A percentile compares a stretch with the other conserved stretches of the same genome.
These are phyloP conservation scores for Asparagopsis taxiformis DNA, from an alignment of 31 red algal genomes.

Conservation along the genomic window DNA sequence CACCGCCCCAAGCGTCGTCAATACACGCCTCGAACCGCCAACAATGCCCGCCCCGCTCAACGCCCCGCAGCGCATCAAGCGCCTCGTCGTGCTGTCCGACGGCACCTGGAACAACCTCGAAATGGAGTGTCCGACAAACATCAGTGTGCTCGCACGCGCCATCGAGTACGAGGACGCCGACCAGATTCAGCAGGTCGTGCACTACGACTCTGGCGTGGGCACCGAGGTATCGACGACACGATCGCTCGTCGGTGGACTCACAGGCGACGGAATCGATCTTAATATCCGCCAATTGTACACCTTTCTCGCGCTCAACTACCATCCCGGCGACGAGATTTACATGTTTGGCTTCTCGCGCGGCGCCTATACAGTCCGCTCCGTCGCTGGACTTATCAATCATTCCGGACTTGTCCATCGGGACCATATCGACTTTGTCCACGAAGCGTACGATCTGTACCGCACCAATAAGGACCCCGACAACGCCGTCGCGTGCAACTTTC, in stretches of 20 bases:
- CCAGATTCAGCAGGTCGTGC: background rate
- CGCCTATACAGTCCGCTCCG: background rate
- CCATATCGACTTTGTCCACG: background rate
- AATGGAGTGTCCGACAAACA: background rate
- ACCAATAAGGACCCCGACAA: background rate
- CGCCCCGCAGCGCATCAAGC: no score
- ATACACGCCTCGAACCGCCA: no score
- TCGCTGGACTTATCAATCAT: background rate
- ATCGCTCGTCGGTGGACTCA: background rate
- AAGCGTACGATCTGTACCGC: background rate
- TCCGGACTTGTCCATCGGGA: background rate
- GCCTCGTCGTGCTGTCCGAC: no score
- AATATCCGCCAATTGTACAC: background rate
- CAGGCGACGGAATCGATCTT: background rate
- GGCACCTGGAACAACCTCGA: no score
- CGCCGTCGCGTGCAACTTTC: background rate
- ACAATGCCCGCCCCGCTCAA: no score
- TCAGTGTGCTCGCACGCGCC: background rate
- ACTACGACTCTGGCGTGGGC: background rate
- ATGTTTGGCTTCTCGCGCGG: slow-evolving; percentile 6
- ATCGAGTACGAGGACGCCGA: background rate
- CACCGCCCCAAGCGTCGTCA: no score
- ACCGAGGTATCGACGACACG: background rate
- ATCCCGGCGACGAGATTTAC: background rate
- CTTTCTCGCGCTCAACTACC: background rate